phyloP scores from a whole-genome alignment of 2,329 filamentous ascomycete genomes.

The Thielaviopsis euricoi region DNA sequence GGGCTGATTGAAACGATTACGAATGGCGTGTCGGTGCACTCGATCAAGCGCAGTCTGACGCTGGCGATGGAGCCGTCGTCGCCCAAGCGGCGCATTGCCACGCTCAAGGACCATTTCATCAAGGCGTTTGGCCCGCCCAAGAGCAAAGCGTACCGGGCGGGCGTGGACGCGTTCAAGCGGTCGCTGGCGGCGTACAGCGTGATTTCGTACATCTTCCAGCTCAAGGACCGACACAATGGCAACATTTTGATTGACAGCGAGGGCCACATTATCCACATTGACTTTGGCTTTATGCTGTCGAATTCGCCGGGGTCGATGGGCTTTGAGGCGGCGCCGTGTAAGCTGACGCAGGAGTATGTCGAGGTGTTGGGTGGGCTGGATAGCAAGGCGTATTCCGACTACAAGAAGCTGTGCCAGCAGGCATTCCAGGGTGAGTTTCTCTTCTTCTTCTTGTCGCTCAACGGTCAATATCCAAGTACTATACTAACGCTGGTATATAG shows the following conservation, averaged over 20 bases:
- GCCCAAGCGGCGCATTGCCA: slow-evolving; percentile 55
- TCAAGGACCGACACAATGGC: slow-evolving; percentile 76
- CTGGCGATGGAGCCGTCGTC: slow-evolving; percentile 35
- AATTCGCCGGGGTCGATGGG: slow-evolving; percentile 73
- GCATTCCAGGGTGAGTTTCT: slow-evolving; percentile 53
- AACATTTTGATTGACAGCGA: slow-evolving; percentile 76
- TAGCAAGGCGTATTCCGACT: slow-evolving; percentile 54
- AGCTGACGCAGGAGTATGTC: slow-evolving; percentile 72
- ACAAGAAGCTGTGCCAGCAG: slow-evolving; percentile 65
- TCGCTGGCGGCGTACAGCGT: slow-evolving; percentile 77
- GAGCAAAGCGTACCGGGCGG: slow-evolving; percentile 51
- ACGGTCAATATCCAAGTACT: no score
- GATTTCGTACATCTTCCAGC: slow-evolving; percentile 67
- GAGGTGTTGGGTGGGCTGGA: slow-evolving; percentile 63
- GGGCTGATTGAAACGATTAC: slow-evolving; percentile 79
- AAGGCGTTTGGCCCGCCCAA: slow-evolving; percentile 61
- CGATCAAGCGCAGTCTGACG: slow-evolving; percentile 66
- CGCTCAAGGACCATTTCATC: slow-evolving; percentile 64
- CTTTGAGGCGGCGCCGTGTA: slow-evolving; percentile 77
- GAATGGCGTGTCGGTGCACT: slow-evolving; percentile 75
- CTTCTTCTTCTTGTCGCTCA: background rate
- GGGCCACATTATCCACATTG: slow-evolving; percentile 76
- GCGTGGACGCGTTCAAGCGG: slow-evolving; percentile 62
- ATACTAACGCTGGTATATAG: no score
- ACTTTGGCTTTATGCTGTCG: slow-evolving; percentile 81